Conservation (phyloP, 148 eudicot species). For the Spergularia bocconei region DNA sequence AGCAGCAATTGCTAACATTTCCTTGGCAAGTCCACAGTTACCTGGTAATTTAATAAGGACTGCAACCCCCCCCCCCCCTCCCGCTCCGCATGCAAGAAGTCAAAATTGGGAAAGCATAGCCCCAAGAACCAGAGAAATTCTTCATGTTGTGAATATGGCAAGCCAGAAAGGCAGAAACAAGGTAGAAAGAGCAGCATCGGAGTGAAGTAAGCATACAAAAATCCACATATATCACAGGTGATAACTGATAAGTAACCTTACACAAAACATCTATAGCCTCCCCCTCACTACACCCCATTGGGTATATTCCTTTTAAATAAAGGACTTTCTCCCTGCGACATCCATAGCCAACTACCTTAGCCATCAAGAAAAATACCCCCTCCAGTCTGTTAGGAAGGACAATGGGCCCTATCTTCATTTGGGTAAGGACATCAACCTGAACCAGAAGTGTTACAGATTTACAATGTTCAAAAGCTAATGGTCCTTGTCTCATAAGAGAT, state of each 20-base stretch:
- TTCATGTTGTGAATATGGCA: neutral
- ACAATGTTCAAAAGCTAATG: neutral
- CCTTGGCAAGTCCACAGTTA: too few species aligned
- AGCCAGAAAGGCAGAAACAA: neutral
- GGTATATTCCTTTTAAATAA: neutral
- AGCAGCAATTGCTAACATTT: too few species aligned
- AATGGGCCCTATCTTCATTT: neutral
- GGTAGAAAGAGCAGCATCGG: neutral
- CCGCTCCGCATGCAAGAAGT: too few species aligned
- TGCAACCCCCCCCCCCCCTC: too few species aligned
- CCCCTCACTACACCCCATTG: neutral
- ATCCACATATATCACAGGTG: too few species aligned
- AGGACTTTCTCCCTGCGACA: neutral
- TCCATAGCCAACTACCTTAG: neutral
- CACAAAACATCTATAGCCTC: neutral
- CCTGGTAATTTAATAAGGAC: neutral
- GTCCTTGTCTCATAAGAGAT: neutral
- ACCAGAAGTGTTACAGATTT: neutral
- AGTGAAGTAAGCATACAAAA: too few species aligned
- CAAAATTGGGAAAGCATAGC: neutral
- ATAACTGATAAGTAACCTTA: too few species aligned
- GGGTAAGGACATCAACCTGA: neutral
- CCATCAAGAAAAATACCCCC: neutral
- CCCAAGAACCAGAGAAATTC: neutral
- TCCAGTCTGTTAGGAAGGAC: neutral